These are phyloP conservation scores for Cutaneotrichosporon cavernicola DNA, from an alignment of 1,284 basidiomycete genomes.

Conservation along the genomic window DNA sequence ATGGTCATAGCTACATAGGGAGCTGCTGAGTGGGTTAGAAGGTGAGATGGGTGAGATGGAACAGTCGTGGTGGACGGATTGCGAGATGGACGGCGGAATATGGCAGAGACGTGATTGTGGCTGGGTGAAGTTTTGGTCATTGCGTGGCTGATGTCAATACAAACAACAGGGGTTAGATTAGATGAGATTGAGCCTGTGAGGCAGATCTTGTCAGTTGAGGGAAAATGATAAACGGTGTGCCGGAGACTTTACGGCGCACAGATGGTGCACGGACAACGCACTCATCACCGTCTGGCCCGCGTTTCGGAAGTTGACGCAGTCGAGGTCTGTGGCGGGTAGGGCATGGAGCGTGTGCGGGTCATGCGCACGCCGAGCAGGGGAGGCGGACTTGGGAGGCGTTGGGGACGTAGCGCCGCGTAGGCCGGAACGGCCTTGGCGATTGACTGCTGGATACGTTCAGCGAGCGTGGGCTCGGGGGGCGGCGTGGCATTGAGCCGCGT, in stretches of 20 bases:
- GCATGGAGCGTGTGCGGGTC: not conserved
- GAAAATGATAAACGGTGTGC: not conserved
- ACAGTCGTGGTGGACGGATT: too few species aligned
- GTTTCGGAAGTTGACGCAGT: not conserved
- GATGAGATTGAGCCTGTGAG: not conserved
- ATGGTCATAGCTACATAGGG: conserved; percentile 2
- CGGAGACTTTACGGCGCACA: not conserved
- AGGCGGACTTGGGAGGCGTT: not conserved
- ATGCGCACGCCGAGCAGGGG: conserved; percentile 1
- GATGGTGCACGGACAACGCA: not conserved
- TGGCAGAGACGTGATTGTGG: not conserved
- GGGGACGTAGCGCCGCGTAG: conserved; percentile 3
- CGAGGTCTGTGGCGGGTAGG: not conserved
- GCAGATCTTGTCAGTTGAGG: not conserved
- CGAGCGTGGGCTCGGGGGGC: conserved; percentile 2
- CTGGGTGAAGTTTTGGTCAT: not conserved
- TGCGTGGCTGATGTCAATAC: not conserved
- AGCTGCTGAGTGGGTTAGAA: not conserved
- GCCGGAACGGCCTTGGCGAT: conserved; percentile 8
- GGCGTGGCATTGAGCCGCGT: conserved; percentile 15
- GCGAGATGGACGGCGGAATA: too few species aligned
- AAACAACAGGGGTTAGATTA: not conserved
- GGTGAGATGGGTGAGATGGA: not conserved
- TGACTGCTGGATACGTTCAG: not conserved
- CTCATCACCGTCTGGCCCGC: not conserved